A percentile compares a stretch with the other conserved stretches of the same genome.
phyloP scores from a whole-genome alignment of 352 stramenopile species.

The Globisporangium parvum region DNA sequence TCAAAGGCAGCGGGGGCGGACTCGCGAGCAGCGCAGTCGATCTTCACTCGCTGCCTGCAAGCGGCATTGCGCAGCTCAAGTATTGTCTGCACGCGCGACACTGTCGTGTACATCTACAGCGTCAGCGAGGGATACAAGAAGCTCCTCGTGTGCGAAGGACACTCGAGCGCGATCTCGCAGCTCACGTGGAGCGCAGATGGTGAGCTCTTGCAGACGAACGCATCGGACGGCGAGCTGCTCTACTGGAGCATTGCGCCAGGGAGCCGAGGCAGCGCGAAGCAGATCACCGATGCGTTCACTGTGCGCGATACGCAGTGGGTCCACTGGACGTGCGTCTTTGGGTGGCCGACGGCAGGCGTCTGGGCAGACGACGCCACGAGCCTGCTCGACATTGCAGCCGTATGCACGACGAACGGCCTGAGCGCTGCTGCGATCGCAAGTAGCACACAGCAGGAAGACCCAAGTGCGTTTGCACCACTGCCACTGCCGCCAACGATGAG shows the following conservation, averaged over 20 bases:
- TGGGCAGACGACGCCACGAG: slow-evolving; percentile 49
- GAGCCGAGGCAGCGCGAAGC: slow-evolving; percentile 30
- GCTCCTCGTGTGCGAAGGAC: slow-evolving; percentile 60
- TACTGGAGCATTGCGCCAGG: slow-evolving; percentile 38
- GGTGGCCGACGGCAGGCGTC: slow-evolving; percentile 56
- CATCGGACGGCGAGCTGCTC: slow-evolving; percentile 54
- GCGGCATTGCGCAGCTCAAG: slow-evolving; percentile 36
- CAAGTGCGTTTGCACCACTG: neutral
- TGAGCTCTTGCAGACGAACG: slow-evolving; percentile 79
- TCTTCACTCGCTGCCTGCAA: neutral
- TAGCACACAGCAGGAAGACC: slow-evolving; percentile 2
- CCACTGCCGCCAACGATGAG: neutral
- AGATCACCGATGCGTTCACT: slow-evolving; percentile 56
- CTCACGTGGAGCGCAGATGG: slow-evolving; percentile 85
- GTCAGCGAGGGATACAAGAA: slow-evolving; percentile 44
- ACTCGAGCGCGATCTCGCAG: slow-evolving; percentile 75
- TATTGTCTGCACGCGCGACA: slow-evolving; percentile 59
- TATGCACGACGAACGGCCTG: slow-evolving; percentile 25
- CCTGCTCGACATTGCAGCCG: slow-evolving; percentile 40
- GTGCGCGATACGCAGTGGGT: slow-evolving; percentile 53
- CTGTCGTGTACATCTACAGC: slow-evolving; percentile 60
- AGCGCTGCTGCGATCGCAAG: neutral
- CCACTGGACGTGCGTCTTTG: slow-evolving; percentile 67
- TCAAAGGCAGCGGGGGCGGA: slow-evolving; percentile 16
- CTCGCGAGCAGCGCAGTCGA: slow-evolving; percentile 2